Percentiles rank a stretch among this genome's conserved stretches.
phyloP scores from a whole-genome alignment of 1,139 yeast species.

The Kurtzmaniella quercitrusa region DNA sequence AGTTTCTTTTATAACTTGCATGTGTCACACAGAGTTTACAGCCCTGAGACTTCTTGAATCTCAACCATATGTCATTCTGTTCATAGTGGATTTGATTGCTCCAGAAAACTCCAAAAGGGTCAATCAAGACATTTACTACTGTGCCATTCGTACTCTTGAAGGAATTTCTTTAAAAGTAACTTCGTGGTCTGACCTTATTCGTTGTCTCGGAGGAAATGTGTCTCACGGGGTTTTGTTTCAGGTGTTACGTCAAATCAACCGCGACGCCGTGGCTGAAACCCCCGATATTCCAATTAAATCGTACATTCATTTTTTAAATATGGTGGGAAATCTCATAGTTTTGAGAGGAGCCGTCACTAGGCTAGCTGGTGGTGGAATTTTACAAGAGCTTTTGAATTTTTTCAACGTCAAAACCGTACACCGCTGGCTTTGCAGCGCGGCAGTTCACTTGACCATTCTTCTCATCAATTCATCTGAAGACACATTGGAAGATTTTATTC shows the following conservation, averaged over 20 bases:
- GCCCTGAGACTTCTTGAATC: constrained; percentile 66
- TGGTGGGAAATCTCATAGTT: constrained; percentile 56
- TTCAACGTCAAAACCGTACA: constrained; percentile 48
- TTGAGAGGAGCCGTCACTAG: constrained; percentile 47
- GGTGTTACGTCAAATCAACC: constrained; percentile 58
- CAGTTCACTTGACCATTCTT: constrained; percentile 56
- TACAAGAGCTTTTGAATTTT: constrained; percentile 63
- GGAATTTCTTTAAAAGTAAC: constrained; percentile 64
- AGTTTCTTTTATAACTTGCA: constrained; percentile 51
- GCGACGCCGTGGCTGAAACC: constrained; percentile 37
- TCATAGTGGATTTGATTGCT: constrained; percentile 61
- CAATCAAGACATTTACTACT: constrained; percentile 49
- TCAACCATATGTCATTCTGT: constrained; percentile 71
- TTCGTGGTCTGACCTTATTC: constrained; percentile 66
- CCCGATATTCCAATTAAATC: constrained; percentile 40
- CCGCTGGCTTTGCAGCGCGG: constrained; percentile 62
- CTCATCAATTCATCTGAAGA: constrained; percentile 46
- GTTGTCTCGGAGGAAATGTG: constrained; percentile 87
- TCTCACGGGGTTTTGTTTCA: constrained; percentile 82
- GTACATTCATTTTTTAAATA: constrained; percentile 51
- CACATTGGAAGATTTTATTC: constrained; percentile 57
- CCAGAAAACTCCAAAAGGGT: constrained; percentile 53
- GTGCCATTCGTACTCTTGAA: constrained; percentile 68
- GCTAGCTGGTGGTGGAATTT: constrained; percentile 63
- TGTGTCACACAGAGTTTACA: constrained; percentile 50